Conservation (phyloP, 345 rosid species). For the Gossypium stocksii region DNA sequence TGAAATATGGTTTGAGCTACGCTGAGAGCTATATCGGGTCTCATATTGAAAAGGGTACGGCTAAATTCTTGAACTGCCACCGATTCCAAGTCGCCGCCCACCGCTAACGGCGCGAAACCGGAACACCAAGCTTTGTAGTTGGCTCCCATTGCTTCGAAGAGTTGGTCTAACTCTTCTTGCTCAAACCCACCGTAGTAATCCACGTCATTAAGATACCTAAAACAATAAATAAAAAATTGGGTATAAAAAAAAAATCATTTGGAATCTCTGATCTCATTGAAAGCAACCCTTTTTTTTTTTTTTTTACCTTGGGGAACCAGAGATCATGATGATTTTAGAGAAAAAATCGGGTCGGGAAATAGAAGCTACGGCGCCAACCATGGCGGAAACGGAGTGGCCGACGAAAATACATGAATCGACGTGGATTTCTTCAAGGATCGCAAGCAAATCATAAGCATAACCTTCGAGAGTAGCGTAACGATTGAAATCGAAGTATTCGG, state of each 20-base stretch:
- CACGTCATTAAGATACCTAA: slow-evolving; percentile 65
- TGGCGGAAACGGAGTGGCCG: slow-evolving; percentile 84
- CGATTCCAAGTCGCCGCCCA: slow-evolving; percentile 90
- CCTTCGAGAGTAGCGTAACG: slow-evolving; percentile 79
- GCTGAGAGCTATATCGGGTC: slow-evolving; percentile 83
- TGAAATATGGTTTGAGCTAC: slow-evolving; percentile 69
- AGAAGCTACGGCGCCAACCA: slow-evolving; percentile 80
- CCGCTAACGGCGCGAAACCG: slow-evolving; percentile 80
- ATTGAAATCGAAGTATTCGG: slow-evolving; percentile 76
- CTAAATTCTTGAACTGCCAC: slow-evolving; percentile 90
- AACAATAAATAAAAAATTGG: neutral
- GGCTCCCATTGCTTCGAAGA: slow-evolving; percentile 68
- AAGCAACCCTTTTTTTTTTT: neutral
- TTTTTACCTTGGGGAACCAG: slow-evolving; percentile 73
- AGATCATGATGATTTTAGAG: slow-evolving; percentile 60
- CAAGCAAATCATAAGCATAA: slow-evolving; percentile 66
- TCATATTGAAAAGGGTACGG: slow-evolving; percentile 88
- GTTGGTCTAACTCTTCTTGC: slow-evolving; percentile 67
- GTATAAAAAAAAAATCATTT: neutral
- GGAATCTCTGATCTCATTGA: neutral
- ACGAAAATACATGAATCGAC: slow-evolving; percentile 55
- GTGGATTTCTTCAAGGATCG: slow-evolving; percentile 65
- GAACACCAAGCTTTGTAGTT: slow-evolving; percentile 89
- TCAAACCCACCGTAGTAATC: slow-evolving; percentile 90
- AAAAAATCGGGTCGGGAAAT: slow-evolving; percentile 79